Base-by-base conservation (phyloP, 768 basidiomycete genomes). In the Candolleomyces aberdarensis region DNA sequence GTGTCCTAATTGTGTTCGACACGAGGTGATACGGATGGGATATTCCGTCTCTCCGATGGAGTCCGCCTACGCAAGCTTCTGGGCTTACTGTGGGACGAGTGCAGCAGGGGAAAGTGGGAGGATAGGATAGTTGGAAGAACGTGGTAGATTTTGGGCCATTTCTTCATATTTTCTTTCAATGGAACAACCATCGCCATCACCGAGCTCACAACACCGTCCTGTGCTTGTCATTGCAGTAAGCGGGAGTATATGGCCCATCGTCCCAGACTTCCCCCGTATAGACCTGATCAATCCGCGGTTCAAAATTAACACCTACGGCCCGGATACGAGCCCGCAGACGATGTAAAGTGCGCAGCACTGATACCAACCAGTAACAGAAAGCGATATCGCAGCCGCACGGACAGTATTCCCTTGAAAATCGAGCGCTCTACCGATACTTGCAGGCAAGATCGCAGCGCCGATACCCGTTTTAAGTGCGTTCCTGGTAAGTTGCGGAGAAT, bases 351-450 rank as follows among this genome's bases (percentile, higher is more conserved):
- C 65, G 96, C 89, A 1, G 95, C 96, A 11, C 96, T 96, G 39
- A 93, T 88, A 72, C 97, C 97, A 58, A 86, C 89, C 3, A 91
- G 89, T n/a, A 0, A 97, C 80, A 7, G 94, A 95, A 11, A 97
- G 82, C 0, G 93, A 83, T 49, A 87, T 83, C 0, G 83, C 86
- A 1, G 86, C 88, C 0, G 83, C 86, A 17, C 83, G 79, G n/a
- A 71, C 62, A 49, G 67, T 75, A 60, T 71, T 64, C 7, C 65
- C 57, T 17, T 76, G 70, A 3, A 82, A 71, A 19, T 70, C 59
- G 1, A 84, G 69, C 11, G 72, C 70, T 46, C 84, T 84, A 7
- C 92, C 80, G 43, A 94, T 81, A 63, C 94, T 88, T 29, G 92
- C 90, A 14, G 96, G 83, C 31, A 97, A 81, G 70, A 98, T 95